Evolutionary conservation across 805 yeast species (phyloP).

Genomic region (Yarrowia alimentaria): DNA sequence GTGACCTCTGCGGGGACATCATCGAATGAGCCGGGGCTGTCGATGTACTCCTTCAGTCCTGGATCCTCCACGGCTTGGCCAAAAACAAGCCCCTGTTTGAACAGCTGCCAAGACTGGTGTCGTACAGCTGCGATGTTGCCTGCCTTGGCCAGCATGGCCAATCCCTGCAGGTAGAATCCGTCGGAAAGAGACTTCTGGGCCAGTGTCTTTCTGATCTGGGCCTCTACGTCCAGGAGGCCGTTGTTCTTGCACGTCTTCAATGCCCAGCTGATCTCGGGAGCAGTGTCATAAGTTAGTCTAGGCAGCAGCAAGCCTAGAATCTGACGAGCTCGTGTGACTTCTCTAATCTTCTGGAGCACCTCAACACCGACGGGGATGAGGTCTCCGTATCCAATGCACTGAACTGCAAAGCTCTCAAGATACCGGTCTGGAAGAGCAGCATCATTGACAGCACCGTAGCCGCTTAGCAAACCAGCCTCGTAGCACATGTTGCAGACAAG

Average conservation of each 20-base stretch:
- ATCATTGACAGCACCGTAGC: constrained; percentile 30
- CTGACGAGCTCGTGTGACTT: constrained; percentile 7
- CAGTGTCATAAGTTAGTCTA: constrained; percentile 1
- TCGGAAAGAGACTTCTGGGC: constrained; percentile 25
- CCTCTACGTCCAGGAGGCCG: constrained; percentile 16
- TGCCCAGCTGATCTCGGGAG: constrained; percentile 8
- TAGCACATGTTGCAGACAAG: constrained; percentile 37
- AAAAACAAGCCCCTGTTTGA: constrained; percentile 35
- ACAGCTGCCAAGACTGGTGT: constrained; percentile 34
- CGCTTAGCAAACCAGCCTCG: constrained; percentile 35
- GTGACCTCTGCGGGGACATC: constrained; percentile 32
- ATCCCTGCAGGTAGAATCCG: constrained; percentile 33
- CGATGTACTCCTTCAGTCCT: constrained; percentile 23
- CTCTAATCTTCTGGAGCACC: constrained; percentile 7
- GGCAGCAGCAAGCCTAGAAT: constrained; percentile 14
- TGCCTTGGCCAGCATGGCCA: constrained; percentile 33
- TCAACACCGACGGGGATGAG: constrained; percentile 27
- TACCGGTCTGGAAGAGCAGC: constrained; percentile 10
- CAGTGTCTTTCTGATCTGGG: not conserved
- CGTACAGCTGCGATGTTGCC: constrained; percentile 32
- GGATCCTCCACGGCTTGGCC: constrained; percentile 26
- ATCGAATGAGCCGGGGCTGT: constrained; percentile 16
- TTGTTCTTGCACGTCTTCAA: constrained; percentile 8
- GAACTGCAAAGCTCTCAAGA: constrained; percentile 29
- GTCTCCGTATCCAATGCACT: constrained; percentile 19